Base-by-base conservation (phyloP, 164 flowering plant species). In the Sedum album region DNA sequence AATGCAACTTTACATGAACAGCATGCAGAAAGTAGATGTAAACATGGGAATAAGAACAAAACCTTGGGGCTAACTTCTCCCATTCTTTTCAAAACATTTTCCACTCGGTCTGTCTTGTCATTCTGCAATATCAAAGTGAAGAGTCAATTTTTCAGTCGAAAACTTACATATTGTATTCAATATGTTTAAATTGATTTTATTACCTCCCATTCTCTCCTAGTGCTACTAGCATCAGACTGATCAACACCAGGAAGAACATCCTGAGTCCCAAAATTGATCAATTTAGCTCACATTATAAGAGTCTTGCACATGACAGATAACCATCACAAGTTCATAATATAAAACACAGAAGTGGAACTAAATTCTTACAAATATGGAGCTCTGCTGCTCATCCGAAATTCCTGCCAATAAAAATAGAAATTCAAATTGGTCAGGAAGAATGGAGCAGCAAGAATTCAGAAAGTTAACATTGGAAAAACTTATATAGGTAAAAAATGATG, bases 161-260 rank as follows among this genome's bases (percentile, higher is more conserved):
- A 3, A 35, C 38, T 39, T 3, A 35, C 38, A 35, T 35, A 35
- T 35, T 3, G 61, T 28, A 38, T 1, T n/a, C 1, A 26, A 15
- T 9, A 39, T 17, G 44, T 26, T 23, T 53, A 55, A 20, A 25
- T 11, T 17, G 23, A 41, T 67, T 15, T 20, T 26, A 66, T 65
- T 71, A 82, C 87, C 85, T 78, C 63, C 8, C 74, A 69, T 28
- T 74, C 65, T 55, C 71, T 76, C 69, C 31, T 31, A 28, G 73
- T 26, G 35, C 44, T 68, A 51, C 36, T 31, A 42, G 30, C 36
- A 15, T 72, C 74, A 21, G 48, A 70, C 20, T 55, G 66, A 66
- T 73, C 82, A 72, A 66, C 69, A 44, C 42, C 68, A 42, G 48
- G 53, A 49, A 78, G 17, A 11, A 10, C 64, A 38, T 36, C 75